Percentiles rank a stretch among this genome's conserved stretches.
Conservation (phyloP, 2,329 filamentous ascomycete species). For the Ambrosiella cleistominuta region DNA sequence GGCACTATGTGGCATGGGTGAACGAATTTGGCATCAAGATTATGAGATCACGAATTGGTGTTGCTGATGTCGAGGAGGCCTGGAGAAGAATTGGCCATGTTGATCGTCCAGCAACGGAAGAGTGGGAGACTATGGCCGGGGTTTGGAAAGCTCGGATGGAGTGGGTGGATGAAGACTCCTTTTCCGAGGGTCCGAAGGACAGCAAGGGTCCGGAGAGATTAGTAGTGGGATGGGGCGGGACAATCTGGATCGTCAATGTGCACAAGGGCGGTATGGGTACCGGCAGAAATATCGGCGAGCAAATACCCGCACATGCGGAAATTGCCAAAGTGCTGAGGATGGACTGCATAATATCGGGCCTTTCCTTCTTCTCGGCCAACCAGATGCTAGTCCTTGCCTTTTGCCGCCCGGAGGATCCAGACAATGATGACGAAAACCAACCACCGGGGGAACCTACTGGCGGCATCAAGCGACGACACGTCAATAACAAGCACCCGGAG, state of each 20-base stretch:
- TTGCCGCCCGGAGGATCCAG: conserved; percentile 56
- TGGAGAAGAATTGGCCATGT: conserved; percentile 94
- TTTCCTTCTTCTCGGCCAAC: conserved; percentile 88
- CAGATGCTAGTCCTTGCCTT: conserved; percentile 85
- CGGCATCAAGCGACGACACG: conserved; percentile 45
- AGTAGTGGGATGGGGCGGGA: conserved; percentile 87
- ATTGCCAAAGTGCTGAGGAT: conserved; percentile 91
- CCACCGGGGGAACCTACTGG: conserved; percentile 39
- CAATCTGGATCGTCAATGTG: conserved; percentile 88
- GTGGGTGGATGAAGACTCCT: conserved; percentile 81
- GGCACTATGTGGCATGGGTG: conserved; percentile 84
- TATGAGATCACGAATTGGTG: conserved; percentile 78
- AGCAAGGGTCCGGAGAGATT: conserved; percentile 51
- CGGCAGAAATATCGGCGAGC: conserved; percentile 51
- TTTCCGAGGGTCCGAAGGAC: conserved; percentile 15
- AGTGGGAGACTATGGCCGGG: conserved; percentile 91
- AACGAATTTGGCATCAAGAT: conserved; percentile 97
- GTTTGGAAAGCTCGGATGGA: conserved; percentile 87
- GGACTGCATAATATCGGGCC: conserved; percentile 93
- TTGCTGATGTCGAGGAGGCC: conserved; percentile 49
- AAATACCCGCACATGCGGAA: conserved; percentile 62
- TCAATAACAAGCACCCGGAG: conserved; percentile 72
- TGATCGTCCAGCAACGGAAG: conserved; percentile 66
- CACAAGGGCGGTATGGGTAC: conserved; percentile 53
- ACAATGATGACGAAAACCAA: conserved; percentile 25